A percentile compares a stretch with the other conserved stretches of the same genome.
Evolutionary conservation across 768 basidiomycete species (phyloP).

Genomic region (Pleurotus tuoliensis): DNA sequence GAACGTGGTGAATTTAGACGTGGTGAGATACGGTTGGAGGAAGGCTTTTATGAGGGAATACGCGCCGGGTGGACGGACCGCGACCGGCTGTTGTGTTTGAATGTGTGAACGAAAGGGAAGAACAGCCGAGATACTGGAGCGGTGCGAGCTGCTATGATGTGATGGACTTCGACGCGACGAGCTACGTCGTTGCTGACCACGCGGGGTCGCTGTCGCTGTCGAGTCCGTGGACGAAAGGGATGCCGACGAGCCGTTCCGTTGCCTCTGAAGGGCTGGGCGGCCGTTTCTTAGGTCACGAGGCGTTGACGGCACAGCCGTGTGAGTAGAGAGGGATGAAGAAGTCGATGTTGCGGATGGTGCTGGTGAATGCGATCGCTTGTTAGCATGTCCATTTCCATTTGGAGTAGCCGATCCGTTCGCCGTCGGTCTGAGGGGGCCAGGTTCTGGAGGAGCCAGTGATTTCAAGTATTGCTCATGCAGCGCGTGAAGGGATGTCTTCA

Average conservation of each 20-base stretch:
- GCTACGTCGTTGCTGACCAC: slow-evolving; percentile 9
- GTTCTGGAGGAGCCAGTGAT: slow-evolving; percentile 23
- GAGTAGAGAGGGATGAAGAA: slow-evolving; percentile 68
- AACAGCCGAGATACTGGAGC: not conserved
- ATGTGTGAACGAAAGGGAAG: slow-evolving; percentile 15
- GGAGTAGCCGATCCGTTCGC: slow-evolving; percentile 1
- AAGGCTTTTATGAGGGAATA: slow-evolving; percentile 46
- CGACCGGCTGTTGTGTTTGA: slow-evolving; percentile 17
- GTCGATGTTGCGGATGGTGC: slow-evolving; percentile 59
- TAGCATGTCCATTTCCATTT: slow-evolving; percentile 16
- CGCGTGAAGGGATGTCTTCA: slow-evolving; percentile 36
- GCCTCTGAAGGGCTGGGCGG: slow-evolving; percentile 14
- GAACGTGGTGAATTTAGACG: slow-evolving; percentile 45
- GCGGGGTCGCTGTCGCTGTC: slow-evolving; percentile 32
- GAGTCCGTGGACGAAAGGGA: slow-evolving; percentile 37
- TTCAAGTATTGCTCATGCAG: slow-evolving; percentile 35
- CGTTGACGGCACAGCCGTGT: slow-evolving; percentile 60
- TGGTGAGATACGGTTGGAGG: slow-evolving; percentile 44
- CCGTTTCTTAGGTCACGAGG: slow-evolving; percentile 26
- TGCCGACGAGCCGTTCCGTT: slow-evolving; percentile 17
- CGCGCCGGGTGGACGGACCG: slow-evolving; percentile 21
- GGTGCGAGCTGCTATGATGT: not conserved
- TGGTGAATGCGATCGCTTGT: slow-evolving; percentile 34
- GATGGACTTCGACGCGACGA: slow-evolving; percentile 4
- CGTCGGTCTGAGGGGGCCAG: not conserved